Evolutionary conservation across 208 protist species (phyloP).

Genomic region (Trichomonas gallinae): DNA sequence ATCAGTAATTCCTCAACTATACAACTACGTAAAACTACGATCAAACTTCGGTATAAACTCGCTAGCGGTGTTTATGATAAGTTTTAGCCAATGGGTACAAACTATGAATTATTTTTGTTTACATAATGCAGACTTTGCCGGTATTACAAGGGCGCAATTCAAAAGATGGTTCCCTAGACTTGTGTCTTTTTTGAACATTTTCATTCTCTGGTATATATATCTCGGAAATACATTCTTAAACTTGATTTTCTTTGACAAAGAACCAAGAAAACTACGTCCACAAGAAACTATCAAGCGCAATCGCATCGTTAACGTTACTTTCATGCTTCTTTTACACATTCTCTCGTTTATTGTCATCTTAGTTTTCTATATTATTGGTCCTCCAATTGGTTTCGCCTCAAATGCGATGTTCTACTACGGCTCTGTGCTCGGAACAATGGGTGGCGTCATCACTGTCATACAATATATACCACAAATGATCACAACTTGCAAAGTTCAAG

Average conservation of each 20-base stretch:
- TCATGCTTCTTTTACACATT: neutral
- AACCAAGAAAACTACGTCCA: neutral
- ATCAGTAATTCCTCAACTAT: neutral
- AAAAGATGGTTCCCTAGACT: neutral
- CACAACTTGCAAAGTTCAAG: neutral
- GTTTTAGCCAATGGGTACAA: neutral
- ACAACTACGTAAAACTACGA: neutral
- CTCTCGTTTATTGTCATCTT: neutral
- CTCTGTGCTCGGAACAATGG: neutral
- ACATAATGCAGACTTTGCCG: neutral
- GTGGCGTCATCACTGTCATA: neutral
- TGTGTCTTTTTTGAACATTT: neutral
- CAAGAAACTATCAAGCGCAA: neutral
- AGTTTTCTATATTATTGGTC: neutral
- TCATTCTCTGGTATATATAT: neutral
- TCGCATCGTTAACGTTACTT: neutral
- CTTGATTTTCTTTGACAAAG: neutral
- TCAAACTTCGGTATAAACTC: neutral
- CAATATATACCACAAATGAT: neutral
- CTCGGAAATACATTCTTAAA: neutral
- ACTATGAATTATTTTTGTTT: neutral
- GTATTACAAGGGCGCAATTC: neutral
- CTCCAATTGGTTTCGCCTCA: neutral
- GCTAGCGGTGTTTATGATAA: neutral
- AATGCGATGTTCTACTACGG: neutral